Conservation (phyloP, 768 basidiomycete species). For the Podaxis pistillaris region DNA sequence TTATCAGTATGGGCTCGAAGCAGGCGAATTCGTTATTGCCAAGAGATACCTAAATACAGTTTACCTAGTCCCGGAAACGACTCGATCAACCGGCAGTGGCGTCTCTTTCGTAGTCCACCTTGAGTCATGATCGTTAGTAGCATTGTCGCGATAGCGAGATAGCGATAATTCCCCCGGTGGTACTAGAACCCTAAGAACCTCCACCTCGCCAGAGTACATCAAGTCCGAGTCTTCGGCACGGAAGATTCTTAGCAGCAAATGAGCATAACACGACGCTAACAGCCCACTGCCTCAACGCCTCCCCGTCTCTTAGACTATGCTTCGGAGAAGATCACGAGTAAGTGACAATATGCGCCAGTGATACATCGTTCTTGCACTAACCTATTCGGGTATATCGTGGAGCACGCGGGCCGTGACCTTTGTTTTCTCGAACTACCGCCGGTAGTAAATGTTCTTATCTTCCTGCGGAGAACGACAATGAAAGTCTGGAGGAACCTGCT, state of each 20-base stretch:
- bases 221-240: too few relatives aligned
- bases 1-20: neutral
- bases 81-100: neutral
- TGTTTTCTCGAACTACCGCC: neutral
- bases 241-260: too few relatives aligned
- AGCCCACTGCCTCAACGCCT: neutral
- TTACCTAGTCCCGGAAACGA: neutral
- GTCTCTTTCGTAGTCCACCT: too few relatives aligned
- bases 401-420: neutral
- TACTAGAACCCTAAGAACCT: neutral
- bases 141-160: too few relatives aligned
- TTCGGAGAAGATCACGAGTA: neutral
- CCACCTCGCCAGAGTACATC: neutral
- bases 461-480: neutral
- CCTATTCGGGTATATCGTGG: neutral
- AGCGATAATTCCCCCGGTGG: neutral
- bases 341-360: neutral
- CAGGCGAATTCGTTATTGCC: neutral
- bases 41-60: neutral
- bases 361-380: neutral
- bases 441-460: neutral
- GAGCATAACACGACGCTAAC: neutral
- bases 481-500: neutral
- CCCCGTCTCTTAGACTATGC: neutral
- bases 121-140: too few relatives aligned